These are phyloP conservation scores for Nicotiana obtusifolia DNA, from an alignment of 257 asterid species.

Conservation along the genomic window DNA sequence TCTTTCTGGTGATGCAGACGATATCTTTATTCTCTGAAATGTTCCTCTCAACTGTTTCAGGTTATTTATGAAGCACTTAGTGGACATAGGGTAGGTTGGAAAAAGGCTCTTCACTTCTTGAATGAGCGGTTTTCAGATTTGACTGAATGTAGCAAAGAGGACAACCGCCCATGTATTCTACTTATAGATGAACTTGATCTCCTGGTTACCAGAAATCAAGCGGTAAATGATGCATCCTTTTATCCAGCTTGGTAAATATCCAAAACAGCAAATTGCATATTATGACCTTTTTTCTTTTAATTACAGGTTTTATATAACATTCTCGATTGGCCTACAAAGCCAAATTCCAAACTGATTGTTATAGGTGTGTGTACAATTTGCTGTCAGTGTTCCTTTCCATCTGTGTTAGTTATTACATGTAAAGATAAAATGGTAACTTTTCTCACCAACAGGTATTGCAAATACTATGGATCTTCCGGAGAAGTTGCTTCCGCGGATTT, in stretches of 20 bases:
- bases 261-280: background rate
- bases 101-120: slow-evolving; percentile 77
- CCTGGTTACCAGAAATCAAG: slow-evolving; percentile 86
- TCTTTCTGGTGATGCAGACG: slow-evolving; percentile 3
- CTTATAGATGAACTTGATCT: slow-evolving; percentile 96
- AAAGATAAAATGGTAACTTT: background rate
- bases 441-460: slow-evolving; percentile 70
- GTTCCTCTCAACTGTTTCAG: slow-evolving; percentile 40
- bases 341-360: slow-evolving; percentile 78
- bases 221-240: slow-evolving; percentile 35
- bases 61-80: slow-evolving; percentile 83
- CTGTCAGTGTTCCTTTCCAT: slow-evolving; percentile 9
- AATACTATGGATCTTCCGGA: slow-evolving; percentile 99
- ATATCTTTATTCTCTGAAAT: background rate
- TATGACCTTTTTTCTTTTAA: slow-evolving; percentile 5
- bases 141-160: slow-evolving; percentile 38
- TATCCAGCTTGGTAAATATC: background rate
- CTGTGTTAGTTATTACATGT: background rate
- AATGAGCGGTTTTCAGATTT: slow-evolving; percentile 78
- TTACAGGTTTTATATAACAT: slow-evolving; percentile 85
- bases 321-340: slow-evolving; percentile 97
- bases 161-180: slow-evolving; percentile 74
- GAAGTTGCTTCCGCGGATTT: slow-evolving; percentile 90
- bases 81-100: slow-evolving; percentile 94
- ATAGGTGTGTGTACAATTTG: slow-evolving; percentile 48